Percentiles rank a stretch among this genome's conserved stretches.
Evolutionary conservation across 169 alveolate species (phyloP).

Genomic region (Sarcocystis neurona): DNA sequence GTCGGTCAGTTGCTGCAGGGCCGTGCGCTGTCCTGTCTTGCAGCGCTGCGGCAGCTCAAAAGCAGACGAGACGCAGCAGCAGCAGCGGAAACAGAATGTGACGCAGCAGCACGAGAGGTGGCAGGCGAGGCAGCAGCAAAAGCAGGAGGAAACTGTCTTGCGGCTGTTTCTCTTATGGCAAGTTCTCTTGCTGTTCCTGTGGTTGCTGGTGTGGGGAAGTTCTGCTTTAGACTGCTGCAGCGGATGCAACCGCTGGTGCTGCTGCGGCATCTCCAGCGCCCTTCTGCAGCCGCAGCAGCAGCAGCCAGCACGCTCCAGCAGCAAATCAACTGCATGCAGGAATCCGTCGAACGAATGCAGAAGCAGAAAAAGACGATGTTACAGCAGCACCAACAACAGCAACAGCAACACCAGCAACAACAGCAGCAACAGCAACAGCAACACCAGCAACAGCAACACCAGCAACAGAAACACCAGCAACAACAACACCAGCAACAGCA

Average conservation of each 20-base stretch:
- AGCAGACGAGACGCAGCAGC: background rate
- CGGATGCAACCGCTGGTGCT: background rate
- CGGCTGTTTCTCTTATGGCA: background rate
- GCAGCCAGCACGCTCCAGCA: background rate
- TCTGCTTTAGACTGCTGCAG: too few relatives aligned
- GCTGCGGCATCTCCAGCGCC: constrained; percentile 6
- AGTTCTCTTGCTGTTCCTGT: too few relatives aligned
- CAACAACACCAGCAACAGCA: too few relatives aligned
- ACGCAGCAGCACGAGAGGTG: too few relatives aligned
- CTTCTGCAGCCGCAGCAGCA: background rate
- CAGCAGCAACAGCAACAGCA: background rate
- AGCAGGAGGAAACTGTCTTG: background rate
- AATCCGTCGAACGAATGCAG: background rate
- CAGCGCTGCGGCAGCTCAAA: background rate
- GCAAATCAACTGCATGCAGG: background rate
- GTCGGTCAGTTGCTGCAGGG: constrained; percentile 14
- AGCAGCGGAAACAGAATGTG: too few relatives aligned
- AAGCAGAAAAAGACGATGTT: background rate
- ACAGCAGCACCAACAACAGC: too few relatives aligned
- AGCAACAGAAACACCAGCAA: background rate
- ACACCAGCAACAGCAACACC: background rate
- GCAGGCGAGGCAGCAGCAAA: too few relatives aligned
- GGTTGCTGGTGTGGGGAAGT: too few relatives aligned
- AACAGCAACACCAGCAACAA: background rate
- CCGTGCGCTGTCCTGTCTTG: background rate